Evolutionary conservation across 2,329 filamentous ascomycete species (phyloP).

Genomic region (Thielaviopsis ethacetica): DNA sequence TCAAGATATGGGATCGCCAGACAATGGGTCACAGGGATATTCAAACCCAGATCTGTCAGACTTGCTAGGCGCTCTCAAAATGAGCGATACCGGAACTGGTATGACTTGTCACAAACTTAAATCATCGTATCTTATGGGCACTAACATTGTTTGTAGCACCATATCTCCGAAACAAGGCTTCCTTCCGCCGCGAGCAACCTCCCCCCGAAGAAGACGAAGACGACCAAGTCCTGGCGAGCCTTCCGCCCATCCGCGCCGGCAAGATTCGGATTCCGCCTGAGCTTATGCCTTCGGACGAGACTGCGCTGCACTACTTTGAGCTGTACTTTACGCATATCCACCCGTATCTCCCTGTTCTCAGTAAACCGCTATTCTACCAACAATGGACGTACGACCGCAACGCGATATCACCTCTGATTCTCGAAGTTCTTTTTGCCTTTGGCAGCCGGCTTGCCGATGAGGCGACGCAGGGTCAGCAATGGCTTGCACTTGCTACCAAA

Average conservation of each 20-base stretch:
- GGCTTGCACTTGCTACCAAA: constrained; percentile 83
- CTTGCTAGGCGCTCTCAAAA: constrained; percentile 69
- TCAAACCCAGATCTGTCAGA: constrained; percentile 59
- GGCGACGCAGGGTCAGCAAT: constrained; percentile 71
- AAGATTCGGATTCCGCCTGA: constrained; percentile 81
- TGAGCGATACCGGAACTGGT: constrained; percentile 79
- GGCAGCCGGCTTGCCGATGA: constrained; percentile 71
- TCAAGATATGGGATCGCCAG: constrained; percentile 21
- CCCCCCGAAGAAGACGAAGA: constrained; percentile 55
- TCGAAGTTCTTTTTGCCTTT: constrained; percentile 86
- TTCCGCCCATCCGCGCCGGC: constrained; percentile 52
- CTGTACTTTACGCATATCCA: constrained; percentile 85
- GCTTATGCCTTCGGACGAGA: constrained; percentile 79
- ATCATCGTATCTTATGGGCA: background rate
- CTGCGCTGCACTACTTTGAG: constrained; percentile 69
- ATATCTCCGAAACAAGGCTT: constrained; percentile 56
- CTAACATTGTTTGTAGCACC: constrained; percentile 39
- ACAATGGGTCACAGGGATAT: constrained; percentile 45
- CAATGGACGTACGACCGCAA: constrained; percentile 75
- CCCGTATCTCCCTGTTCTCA: constrained; percentile 80
- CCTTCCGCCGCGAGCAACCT: constrained; percentile 35
- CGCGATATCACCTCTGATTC: constrained; percentile 73
- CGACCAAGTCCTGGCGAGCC: constrained; percentile 54
- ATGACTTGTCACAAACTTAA: constrained; percentile 19
- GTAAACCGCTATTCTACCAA: constrained; percentile 66